Percentiles rank a stretch among this genome's conserved stretches.
phyloP scores from a whole-genome alignment of 305 asterid species.

The Solanum hybrid region DNA sequence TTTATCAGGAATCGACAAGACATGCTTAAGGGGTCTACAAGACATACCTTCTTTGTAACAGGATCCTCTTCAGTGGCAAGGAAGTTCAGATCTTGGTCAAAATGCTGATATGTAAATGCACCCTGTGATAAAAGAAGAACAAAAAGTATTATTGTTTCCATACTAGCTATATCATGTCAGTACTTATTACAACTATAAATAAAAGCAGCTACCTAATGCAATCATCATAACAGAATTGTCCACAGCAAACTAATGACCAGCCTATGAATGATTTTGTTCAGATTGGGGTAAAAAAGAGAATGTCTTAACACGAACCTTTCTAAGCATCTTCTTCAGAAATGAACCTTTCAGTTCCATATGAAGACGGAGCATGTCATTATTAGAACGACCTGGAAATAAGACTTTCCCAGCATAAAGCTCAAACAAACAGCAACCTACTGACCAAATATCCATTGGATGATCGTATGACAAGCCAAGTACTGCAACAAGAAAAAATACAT shows the following conservation, averaged over 20 bases:
- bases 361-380: constrained; percentile 97
- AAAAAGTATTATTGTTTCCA: not conserved
- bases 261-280: not conserved
- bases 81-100: not conserved
- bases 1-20: not conserved
- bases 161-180: not conserved
- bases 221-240: not conserved
- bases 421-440: constrained; percentile 94
- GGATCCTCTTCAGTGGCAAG: not conserved
- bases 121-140: constrained; percentile 39
- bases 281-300: not conserved
- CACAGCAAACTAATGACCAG: not conserved
- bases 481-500: constrained; percentile 19
- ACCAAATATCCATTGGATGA: constrained; percentile 92
- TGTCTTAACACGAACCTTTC: constrained; percentile 34
- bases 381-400: constrained; percentile 78
- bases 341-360: constrained; percentile 92
- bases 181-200: not conserved
- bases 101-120: constrained; percentile 40
- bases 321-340: constrained; percentile 85
- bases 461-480: constrained; percentile 90
- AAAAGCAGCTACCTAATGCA: not conserved
- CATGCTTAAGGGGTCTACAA: constrained; percentile 11
- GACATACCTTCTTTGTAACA: constrained; percentile 4
- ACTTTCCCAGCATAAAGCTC: constrained; percentile 92